Percentiles rank a stretch among this genome's conserved stretches.
Conservation (phyloP, 139 green algal species). For the Deuterostichococcus epilithicus region DNA sequence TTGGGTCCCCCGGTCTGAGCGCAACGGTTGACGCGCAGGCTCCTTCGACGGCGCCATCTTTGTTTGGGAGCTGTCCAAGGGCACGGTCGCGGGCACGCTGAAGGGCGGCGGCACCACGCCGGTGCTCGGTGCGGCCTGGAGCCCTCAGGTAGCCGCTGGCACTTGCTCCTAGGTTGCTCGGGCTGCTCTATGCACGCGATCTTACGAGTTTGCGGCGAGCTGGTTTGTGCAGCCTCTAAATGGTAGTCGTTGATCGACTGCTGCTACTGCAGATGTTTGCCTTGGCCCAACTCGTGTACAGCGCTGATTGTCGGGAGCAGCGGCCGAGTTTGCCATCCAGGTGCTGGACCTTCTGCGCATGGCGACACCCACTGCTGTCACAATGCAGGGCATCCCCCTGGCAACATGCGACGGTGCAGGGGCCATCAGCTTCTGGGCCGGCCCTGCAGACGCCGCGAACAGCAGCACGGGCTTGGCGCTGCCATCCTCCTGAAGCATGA, state of each 20-base stretch:
- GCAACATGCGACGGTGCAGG: not conserved
- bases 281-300: too few relatives aligned
- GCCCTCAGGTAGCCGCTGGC: not conserved
- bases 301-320: too few relatives aligned
- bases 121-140: not conserved
- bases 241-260: too few relatives aligned
- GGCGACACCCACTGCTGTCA: not conserved
- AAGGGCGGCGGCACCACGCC: not conserved
- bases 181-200: too few relatives aligned
- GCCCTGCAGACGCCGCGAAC: not conserved
- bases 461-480: too few relatives aligned
- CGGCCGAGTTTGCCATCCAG: too few relatives aligned
- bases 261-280: too few relatives aligned
- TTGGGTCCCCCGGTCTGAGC: too few relatives aligned
- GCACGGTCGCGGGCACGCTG: not conserved
- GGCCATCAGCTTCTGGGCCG: not conserved
- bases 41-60: slow-evolving; percentile 36
- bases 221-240: not conserved
- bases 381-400: not conserved
- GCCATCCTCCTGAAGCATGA: too few relatives aligned
- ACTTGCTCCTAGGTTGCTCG: too few relatives aligned
- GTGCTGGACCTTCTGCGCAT: too few relatives aligned
- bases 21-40: slow-evolving; percentile 8
- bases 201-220: too few relatives aligned
- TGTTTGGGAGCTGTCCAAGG: slow-evolving; percentile 36